Base-by-base conservation (phyloP, 1,139 yeast species). In the Magnusiomyces ingens region DNA sequence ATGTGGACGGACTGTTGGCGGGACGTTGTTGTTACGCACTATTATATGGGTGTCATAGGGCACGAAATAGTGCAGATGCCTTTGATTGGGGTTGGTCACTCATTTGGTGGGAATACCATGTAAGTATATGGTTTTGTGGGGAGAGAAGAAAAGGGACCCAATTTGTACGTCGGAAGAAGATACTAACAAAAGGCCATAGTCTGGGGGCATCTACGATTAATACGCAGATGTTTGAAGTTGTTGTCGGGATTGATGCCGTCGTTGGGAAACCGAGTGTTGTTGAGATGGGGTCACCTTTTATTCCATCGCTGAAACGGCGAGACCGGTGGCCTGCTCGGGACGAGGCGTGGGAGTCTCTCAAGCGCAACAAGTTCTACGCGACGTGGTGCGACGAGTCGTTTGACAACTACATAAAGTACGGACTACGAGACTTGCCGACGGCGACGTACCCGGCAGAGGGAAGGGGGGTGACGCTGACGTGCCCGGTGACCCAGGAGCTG, bases 51-150 rank as follows among this genome's bases (percentile, higher is more conserved):
- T n/a, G 19, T 48, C 6, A 48, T 43, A 3, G 36, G 37, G 37
- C 59, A 57, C 32, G 57, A 58, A 2, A 29, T 55, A 10, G 21
- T 49, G 15, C 22, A 26, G 12, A 45, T 51, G 12, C 60, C 61
- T 3, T 26, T 58, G 4, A 50, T 56, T 46, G 61, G 59, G 2
- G 47, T 55, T 35, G 61, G 61, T 17, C 61, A 58, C 26, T 58
- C 61, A 4, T 49, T 56, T 35, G 61, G 61, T 13, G 61, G 58
- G 10, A 57, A 56, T 45, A 32, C 51, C 5, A 29, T 58, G 32
- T 26, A 8, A 26, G 32, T 26, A 26, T 26, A n/a, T n/a, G n/a
- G n/a, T n/a, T n/a, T n/a, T n/a, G n/a, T n/a, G n/a, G n/a, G n/a
- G 3, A 13, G n/a, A 35, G 38, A 12, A 35, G 12, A 12, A 35